These are phyloP conservation scores for Irpex sp. DNA, from an alignment of 1,284 basidiomycete genomes.

Conservation along the genomic window DNA sequence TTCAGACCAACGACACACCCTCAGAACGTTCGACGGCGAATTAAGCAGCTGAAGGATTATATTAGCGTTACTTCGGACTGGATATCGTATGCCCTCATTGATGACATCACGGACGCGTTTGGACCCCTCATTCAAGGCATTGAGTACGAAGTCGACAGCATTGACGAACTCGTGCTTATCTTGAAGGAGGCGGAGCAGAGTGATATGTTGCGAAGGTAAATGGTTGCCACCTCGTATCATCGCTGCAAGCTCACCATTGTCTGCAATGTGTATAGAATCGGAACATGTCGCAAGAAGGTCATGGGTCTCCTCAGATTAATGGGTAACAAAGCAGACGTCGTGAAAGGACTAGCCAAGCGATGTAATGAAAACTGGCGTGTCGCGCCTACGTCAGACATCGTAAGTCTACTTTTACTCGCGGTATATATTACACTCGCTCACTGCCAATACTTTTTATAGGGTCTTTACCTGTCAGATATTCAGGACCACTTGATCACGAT, in stretches of 20 bases:
- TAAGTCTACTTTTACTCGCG: slow-evolving; percentile 33
- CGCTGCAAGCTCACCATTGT: slow-evolving; percentile 16
- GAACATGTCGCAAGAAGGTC: slow-evolving; percentile 98
- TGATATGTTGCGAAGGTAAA: slow-evolving; percentile 68
- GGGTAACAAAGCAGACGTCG: slow-evolving; percentile 99
- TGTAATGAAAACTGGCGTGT: slow-evolving; percentile 99
- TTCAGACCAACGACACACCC: slow-evolving; percentile 97
- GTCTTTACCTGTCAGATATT: slow-evolving; percentile 92
- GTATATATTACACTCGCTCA: background rate
- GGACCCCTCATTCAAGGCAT: slow-evolving; percentile 98
- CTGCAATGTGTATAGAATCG: slow-evolving; percentile 58
- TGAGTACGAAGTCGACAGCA: slow-evolving; percentile 99
- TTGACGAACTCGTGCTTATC: slow-evolving; percentile 97
- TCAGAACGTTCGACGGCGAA: slow-evolving; percentile 95
- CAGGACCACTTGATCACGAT: slow-evolving; percentile 99
- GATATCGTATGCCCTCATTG: slow-evolving; percentile 99
- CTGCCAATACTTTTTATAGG: slow-evolving; percentile 40
- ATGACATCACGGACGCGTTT: slow-evolving; percentile 99
- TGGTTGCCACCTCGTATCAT: background rate
- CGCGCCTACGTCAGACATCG: slow-evolving; percentile 97
- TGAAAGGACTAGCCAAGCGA: slow-evolving; percentile 96
- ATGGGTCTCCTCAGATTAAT: slow-evolving; percentile 95
- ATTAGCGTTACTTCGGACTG: slow-evolving; percentile 99
- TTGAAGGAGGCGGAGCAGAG: slow-evolving; percentile 84
- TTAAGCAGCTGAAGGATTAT: slow-evolving; percentile 99